phyloP scores from a whole-genome alignment of 106 monocot species.

The Triglochin maritima region DNA sequence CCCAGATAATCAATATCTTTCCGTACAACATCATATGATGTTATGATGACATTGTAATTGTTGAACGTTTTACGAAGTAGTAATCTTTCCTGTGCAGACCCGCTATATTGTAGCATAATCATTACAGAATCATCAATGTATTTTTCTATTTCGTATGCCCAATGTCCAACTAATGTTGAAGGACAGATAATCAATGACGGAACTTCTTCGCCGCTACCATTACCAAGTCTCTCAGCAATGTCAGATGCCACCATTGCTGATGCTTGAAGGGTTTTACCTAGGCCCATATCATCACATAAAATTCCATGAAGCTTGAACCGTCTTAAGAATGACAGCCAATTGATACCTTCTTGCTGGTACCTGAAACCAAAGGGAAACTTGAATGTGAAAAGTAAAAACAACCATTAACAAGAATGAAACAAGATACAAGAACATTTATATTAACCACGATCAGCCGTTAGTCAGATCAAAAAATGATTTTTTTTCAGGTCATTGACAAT shows the following conservation, averaged over 20 bases:
- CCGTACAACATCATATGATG: slow-evolving; percentile 93
- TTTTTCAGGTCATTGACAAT: too few species aligned
- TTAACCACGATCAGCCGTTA: too few species aligned
- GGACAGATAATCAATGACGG: slow-evolving; percentile 80
- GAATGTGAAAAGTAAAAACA: neutral
- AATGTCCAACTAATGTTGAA: slow-evolving; percentile 89
- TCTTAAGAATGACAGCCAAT: slow-evolving; percentile 92
- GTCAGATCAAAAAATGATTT: too few species aligned
- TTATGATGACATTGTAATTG: slow-evolving; percentile 74
- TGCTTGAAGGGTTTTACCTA: slow-evolving; percentile 98
- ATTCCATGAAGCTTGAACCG: slow-evolving; percentile 99
- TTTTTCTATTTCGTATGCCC: slow-evolving; percentile 98
- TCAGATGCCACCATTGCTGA: slow-evolving; percentile 92
- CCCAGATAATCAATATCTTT: slow-evolving; percentile 87
- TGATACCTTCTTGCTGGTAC: slow-evolving; percentile 99
- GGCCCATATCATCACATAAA: slow-evolving; percentile 99
- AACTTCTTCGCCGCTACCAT: slow-evolving; percentile 24
- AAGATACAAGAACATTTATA: neutral
- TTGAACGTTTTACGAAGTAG: slow-evolving; percentile 52
- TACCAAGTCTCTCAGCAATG: slow-evolving; percentile 48
- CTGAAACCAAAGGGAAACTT: slow-evolving; percentile 13
- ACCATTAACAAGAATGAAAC: neutral
- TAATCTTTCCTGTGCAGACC: slow-evolving; percentile 63
- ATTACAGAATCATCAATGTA: slow-evolving; percentile 72
- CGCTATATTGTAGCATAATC: slow-evolving; percentile 68